Evolutionary conservation across 2,329 filamentous ascomycete species (phyloP).

Genomic region (Cercospora janseana): DNA sequence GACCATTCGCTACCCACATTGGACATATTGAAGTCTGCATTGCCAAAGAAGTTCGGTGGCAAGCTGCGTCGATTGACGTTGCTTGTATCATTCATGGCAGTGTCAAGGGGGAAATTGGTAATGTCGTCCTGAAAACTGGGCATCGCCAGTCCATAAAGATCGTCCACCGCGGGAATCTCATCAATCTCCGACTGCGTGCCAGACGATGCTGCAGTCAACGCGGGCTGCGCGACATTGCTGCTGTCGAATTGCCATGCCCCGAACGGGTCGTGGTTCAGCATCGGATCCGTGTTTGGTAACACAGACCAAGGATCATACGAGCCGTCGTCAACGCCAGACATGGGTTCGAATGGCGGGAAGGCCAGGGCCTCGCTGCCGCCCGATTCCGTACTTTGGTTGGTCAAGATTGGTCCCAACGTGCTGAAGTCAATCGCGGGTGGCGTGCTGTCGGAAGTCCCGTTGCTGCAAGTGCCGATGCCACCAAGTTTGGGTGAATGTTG

Average conservation of each 20-base stretch:
- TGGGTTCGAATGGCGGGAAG: slow-evolving; percentile 28
- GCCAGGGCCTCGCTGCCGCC: slow-evolving; percentile 25
- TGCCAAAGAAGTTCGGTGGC: slow-evolving; percentile 36
- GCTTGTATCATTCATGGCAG: slow-evolving; percentile 10
- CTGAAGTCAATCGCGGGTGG: slow-evolving; percentile 31
- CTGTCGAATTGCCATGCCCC: slow-evolving; percentile 33
- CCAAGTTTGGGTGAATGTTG: slow-evolving; percentile 33
- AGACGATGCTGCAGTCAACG: slow-evolving; percentile 40
- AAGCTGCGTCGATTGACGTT: slow-evolving; percentile 35
- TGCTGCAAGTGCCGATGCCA: slow-evolving; percentile 18
- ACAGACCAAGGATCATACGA: slow-evolving; percentile 35
- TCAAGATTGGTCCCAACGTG: slow-evolving; percentile 26
- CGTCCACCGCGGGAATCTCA: slow-evolving; percentile 38
- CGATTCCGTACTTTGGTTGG: slow-evolving; percentile 30
- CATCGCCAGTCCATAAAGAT: slow-evolving; percentile 34
- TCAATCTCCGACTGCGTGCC: slow-evolving; percentile 42
- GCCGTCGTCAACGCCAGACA: slow-evolving; percentile 31
- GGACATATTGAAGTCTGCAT: slow-evolving; percentile 26
- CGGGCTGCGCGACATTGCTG: slow-evolving; percentile 35
- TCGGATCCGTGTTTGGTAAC: slow-evolving; percentile 32
- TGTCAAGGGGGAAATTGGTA: slow-evolving; percentile 20
- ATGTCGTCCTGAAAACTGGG: slow-evolving; percentile 35
- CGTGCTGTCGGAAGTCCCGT: slow-evolving; percentile 21
- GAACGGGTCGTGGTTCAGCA: slow-evolving; percentile 38
- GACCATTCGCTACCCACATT: slow-evolving; percentile 27